A percentile compares a stretch with the other conserved stretches of the same genome.
These are phyloP conservation scores for Comarum palustre DNA, from an alignment of 306 rosid genomes.

Conservation along the genomic window DNA sequence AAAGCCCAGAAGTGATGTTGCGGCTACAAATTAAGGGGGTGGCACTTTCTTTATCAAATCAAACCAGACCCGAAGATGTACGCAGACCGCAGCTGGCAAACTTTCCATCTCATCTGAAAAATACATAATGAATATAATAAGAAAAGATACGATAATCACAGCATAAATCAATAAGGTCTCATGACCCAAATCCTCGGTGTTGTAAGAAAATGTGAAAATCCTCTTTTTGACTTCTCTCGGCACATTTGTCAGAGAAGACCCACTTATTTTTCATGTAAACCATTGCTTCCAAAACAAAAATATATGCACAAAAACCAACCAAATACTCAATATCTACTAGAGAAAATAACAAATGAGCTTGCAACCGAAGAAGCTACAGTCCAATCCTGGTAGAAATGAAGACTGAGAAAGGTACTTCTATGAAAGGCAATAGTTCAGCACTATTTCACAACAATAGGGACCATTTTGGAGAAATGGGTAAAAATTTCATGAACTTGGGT, in stretches of 20 bases:
- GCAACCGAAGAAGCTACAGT: background rate
- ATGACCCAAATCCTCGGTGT: background rate
- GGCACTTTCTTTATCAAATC: background rate
- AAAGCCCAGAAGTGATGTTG: background rate
- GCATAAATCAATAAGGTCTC: background rate
- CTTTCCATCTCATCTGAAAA: slow-evolving; percentile 1
- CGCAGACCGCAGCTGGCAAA: background rate
- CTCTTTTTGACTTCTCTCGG: background rate
- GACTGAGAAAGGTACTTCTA: background rate
- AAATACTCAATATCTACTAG: background rate
- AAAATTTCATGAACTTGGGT: background rate
- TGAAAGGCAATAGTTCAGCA: background rate
- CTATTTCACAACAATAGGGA: background rate
- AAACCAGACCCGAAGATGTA: background rate
- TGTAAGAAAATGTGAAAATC: background rate
- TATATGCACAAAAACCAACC: background rate
- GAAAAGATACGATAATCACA: background rate
- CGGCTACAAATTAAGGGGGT: background rate
- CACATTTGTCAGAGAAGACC: background rate
- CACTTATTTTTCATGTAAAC: background rate
- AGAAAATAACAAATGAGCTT: background rate
- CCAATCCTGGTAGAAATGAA: background rate
- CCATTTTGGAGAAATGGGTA: background rate
- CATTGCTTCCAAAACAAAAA: background rate
- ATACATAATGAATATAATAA: background rate